These are phyloP conservation scores for Hyphodiscus hymeniophilus DNA, from an alignment of 495 filamentous ascomycete species.

Conservation along the genomic window DNA sequence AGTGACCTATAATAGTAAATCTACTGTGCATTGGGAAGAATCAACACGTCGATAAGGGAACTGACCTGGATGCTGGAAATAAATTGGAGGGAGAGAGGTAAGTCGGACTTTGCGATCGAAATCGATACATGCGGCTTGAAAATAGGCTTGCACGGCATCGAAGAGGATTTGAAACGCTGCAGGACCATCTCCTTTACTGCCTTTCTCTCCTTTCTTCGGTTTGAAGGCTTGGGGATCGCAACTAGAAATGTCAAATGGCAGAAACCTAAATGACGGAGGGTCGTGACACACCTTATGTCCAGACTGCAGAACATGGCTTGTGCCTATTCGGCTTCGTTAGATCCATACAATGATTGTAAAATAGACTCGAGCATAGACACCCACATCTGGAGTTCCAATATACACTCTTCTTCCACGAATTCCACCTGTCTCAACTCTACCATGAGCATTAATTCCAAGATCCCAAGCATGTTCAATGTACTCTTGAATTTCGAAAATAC, in stretches of 20 bases:
- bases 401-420: constrained; percentile 86
- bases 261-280: neutral
- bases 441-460: constrained; percentile 65
- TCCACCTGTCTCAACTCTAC: constrained; percentile 76
- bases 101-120: constrained; percentile 45
- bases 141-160: constrained; percentile 65
- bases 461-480: constrained; percentile 90
- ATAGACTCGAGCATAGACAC: neutral
- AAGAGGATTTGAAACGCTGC: constrained; percentile 38
- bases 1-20: constrained; percentile 54
- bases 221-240: constrained; percentile 46
- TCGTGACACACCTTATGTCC: constrained; percentile 49
- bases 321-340: constrained; percentile 41
- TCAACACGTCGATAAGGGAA: neutral
- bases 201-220: constrained; percentile 10
- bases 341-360: neutral
- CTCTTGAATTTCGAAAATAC: constrained; percentile 79
- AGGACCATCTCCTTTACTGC: neutral
- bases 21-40: neutral
- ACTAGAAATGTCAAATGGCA: constrained; percentile 25
- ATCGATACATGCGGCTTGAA: constrained; percentile 40
- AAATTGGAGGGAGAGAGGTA: constrained; percentile 73
- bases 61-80: constrained; percentile 77
- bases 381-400: constrained; percentile 88
- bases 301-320: constrained; percentile 69